phyloP scores from a whole-genome alignment of 2,329 filamentous ascomycete genomes.

The Zasmidium angulare region DNA sequence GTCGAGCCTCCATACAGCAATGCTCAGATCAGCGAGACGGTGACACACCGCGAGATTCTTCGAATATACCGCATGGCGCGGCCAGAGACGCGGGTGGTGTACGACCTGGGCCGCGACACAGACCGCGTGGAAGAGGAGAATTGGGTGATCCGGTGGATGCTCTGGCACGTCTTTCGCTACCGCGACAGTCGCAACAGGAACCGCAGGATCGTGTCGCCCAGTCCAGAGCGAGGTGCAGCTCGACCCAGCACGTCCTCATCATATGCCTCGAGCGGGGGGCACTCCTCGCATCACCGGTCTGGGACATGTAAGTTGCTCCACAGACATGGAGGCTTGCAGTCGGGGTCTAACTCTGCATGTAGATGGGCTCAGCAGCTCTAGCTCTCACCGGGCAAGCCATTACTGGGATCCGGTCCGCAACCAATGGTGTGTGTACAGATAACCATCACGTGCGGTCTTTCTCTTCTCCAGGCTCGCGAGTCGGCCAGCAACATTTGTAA shows the following conservation, averaged over 20 bases:
- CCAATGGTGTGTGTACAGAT: constrained; percentile 21
- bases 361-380: constrained; percentile 6
- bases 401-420: constrained; percentile 36
- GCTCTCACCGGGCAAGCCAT: constrained; percentile 21
- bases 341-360: constrained; percentile 5
- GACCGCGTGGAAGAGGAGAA: constrained; percentile 47
- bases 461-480: not conserved
- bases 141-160: constrained; percentile 53
- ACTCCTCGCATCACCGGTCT: constrained; percentile 2
- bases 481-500: not conserved
- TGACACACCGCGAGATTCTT: constrained; percentile 46
- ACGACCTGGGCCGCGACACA: constrained; percentile 43
- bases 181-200: constrained; percentile 42
- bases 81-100: constrained; percentile 40
- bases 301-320: constrained; percentile 2
- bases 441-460: constrained; percentile 1
- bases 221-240: constrained; percentile 17
- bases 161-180: constrained; percentile 55
- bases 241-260: constrained; percentile 13
- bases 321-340: not conserved
- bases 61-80: constrained; percentile 43
- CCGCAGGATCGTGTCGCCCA: constrained; percentile 25
- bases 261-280: not conserved
- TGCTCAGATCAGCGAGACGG: constrained; percentile 50
- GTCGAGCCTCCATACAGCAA: constrained; percentile 45